Percentiles rank a stretch among this genome's conserved stretches.
phyloP scores from a whole-genome alignment of 371 early-diverging fungal species.

The Umbelopsis sp. region DNA sequence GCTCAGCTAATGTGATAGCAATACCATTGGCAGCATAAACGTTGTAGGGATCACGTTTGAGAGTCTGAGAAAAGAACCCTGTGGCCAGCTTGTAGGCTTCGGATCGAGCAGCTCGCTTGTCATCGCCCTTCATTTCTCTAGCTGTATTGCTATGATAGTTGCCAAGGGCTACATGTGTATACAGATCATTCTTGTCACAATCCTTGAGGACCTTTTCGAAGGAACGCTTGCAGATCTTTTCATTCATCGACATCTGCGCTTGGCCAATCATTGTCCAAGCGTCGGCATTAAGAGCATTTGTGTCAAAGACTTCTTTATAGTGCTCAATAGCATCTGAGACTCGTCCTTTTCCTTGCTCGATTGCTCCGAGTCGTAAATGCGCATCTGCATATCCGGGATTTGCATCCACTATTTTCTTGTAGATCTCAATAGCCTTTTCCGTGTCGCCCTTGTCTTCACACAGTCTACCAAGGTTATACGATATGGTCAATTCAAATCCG shows the following conservation, averaged over 20 bases:
- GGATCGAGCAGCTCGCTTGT: constrained; percentile 36
- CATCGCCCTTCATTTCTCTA: constrained; percentile 52
- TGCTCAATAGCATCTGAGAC: constrained; percentile 64
- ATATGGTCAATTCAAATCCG: constrained; percentile 54
- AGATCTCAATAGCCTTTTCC: constrained; percentile 67
- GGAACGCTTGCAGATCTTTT: constrained; percentile 68
- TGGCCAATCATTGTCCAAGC: constrained; percentile 79
- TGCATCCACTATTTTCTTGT: constrained; percentile 61
- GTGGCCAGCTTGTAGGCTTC: constrained; percentile 72
- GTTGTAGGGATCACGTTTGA: constrained; percentile 73
- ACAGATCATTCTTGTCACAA: constrained; percentile 79
- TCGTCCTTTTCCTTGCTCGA: constrained; percentile 57
- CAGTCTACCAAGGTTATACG: constrained; percentile 84
- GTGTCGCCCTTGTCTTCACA: constrained; percentile 68
- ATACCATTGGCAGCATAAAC: constrained; percentile 80
- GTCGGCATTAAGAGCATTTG: constrained; percentile 62
- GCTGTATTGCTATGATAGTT: constrained; percentile 76
- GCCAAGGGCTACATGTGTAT: constrained; percentile 82
- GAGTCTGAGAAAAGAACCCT: constrained; percentile 82
- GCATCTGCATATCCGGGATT: constrained; percentile 80
- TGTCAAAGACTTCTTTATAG: constrained; percentile 67
- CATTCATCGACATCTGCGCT: constrained; percentile 59
- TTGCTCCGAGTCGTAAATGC: constrained; percentile 77
- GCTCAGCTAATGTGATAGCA: constrained; percentile 80
- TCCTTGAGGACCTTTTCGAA: constrained; percentile 80